Evolutionary conservation across 768 basidiomycete genomes (phyloP).

Genomic region (Auriscalpium orientale): DNA sequence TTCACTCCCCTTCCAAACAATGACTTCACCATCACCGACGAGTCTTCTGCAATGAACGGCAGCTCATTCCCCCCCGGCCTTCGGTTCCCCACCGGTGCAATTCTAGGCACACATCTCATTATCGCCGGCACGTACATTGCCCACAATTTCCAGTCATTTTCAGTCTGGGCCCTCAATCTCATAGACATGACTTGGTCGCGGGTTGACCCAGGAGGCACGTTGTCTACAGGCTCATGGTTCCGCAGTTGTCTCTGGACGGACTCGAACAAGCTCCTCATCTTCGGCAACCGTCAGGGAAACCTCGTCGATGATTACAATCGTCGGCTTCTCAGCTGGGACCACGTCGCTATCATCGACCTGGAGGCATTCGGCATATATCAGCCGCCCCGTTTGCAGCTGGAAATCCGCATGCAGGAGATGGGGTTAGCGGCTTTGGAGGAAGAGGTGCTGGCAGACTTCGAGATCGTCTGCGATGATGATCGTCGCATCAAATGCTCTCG

Average conservation of each 20-base stretch:
- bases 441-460: slow-evolving; percentile 78
- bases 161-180: slow-evolving; percentile 93
- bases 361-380: slow-evolving; percentile 97
- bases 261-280: slow-evolving; percentile 79
- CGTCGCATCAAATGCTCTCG: slow-evolving; percentile 76
- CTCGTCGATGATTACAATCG: slow-evolving; percentile 91
- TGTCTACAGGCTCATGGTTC: slow-evolving; percentile 91
- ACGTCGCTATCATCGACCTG: slow-evolving; percentile 83
- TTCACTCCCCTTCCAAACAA: slow-evolving; percentile 73
- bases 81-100: slow-evolving; percentile 91
- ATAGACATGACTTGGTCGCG: slow-evolving; percentile 77
- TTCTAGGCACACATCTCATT: slow-evolving; percentile 85
- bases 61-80: slow-evolving; percentile 86
- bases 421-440: slow-evolving; percentile 83
- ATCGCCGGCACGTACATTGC: slow-evolving; percentile 95
- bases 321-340: slow-evolving; percentile 84
- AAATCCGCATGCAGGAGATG: slow-evolving; percentile 72
- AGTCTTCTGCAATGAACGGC: slow-evolving; percentile 75
- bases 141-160: slow-evolving; percentile 89
- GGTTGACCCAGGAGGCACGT: slow-evolving; percentile 80
- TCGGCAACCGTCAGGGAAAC: slow-evolving; percentile 84
- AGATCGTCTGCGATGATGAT: slow-evolving; percentile 88
- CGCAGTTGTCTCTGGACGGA: slow-evolving; percentile 83
- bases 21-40: slow-evolving; percentile 73
- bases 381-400: slow-evolving; percentile 60